These are phyloP conservation scores for Colletotrichum agaves DNA, from an alignment of 2,329 filamentous ascomycete species.

Conservation along the genomic window DNA sequence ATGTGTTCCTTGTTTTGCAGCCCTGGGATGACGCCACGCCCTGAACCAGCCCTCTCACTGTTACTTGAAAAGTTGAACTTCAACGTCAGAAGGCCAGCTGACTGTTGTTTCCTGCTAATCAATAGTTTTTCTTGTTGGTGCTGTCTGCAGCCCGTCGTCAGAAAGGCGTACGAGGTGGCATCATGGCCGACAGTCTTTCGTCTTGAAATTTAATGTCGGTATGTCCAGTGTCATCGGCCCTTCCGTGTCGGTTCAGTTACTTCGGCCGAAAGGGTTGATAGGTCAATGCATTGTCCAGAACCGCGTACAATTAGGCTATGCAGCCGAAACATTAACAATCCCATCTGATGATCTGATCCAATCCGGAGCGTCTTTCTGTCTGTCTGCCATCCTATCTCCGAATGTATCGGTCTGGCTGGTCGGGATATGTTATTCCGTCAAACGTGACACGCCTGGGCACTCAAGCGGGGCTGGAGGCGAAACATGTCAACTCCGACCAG, in stretches of 20 bases:
- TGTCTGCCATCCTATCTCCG: conserved; percentile 27
- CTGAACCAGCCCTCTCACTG: conserved; percentile 15
- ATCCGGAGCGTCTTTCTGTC: neutral
- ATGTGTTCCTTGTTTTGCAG: conserved; percentile 35
- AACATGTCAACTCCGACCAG: neutral
- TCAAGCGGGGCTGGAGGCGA: neutral
- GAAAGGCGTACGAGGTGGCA: neutral
- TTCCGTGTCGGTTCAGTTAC: neutral
- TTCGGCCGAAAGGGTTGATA: conserved; percentile 1
- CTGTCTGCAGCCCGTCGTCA: conserved; percentile 20
- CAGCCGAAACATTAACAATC: conserved; percentile 21
- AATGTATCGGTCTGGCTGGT: neutral
- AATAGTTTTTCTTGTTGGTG: conserved; percentile 9
- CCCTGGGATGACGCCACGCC: conserved; percentile 34
- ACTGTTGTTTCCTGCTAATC: conserved; percentile 22
- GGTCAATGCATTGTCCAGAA: conserved; percentile 14
- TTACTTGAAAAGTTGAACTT: conserved; percentile 24
- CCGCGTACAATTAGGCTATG: conserved; percentile 16
- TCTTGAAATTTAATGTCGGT: conserved; percentile 10
- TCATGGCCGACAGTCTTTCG: conserved; percentile 10
- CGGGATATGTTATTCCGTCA: conserved; percentile 16
- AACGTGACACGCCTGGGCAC: neutral
- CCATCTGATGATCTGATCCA: conserved; percentile 23
- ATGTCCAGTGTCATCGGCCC: neutral
- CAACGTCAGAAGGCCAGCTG: conserved; percentile 32